phyloP scores from a whole-genome alignment of 495 filamentous ascomycete genomes.

The Podospora tetraspora region DNA sequence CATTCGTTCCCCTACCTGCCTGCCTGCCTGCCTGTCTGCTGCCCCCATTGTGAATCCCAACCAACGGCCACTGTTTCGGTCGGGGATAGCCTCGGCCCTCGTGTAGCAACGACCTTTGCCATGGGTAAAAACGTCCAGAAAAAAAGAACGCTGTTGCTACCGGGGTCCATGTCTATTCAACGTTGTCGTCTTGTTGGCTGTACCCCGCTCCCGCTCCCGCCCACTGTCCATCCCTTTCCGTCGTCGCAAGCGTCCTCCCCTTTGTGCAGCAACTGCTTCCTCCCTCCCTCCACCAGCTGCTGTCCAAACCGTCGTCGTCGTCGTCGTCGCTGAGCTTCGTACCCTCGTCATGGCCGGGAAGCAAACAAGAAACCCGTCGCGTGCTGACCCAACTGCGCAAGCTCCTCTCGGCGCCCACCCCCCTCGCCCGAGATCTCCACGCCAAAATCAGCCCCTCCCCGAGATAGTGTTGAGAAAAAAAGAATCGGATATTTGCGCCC shows the following conservation, averaged over 20 bases:
- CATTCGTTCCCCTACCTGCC: not conserved
- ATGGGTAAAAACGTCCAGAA: not conserved
- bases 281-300: not conserved
- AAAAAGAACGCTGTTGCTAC: not conserved
- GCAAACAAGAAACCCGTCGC: not conserved
- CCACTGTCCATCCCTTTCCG: not conserved
- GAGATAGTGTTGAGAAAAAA: constrained; percentile 3
- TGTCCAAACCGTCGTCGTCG: not conserved
- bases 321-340: not conserved
- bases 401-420: not conserved
- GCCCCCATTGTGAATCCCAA: not conserved
- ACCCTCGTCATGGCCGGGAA: not conserved
- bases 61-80: not conserved
- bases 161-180: not conserved
- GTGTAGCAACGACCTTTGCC: not conserved
- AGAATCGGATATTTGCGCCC: constrained; percentile 27
- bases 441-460: constrained; percentile 4
- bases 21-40: not conserved
- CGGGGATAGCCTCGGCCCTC: not conserved
- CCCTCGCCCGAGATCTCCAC: not conserved
- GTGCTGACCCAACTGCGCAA: not conserved
- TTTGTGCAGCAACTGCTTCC: not conserved
- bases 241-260: not conserved
- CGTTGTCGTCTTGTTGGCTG: not conserved
- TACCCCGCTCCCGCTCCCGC: not conserved